Percentiles rank a stretch among this genome's conserved stretches.
Evolutionary conservation across 371 early-diverging fungal species (phyloP).

Genomic region (Mucor sp.): DNA sequence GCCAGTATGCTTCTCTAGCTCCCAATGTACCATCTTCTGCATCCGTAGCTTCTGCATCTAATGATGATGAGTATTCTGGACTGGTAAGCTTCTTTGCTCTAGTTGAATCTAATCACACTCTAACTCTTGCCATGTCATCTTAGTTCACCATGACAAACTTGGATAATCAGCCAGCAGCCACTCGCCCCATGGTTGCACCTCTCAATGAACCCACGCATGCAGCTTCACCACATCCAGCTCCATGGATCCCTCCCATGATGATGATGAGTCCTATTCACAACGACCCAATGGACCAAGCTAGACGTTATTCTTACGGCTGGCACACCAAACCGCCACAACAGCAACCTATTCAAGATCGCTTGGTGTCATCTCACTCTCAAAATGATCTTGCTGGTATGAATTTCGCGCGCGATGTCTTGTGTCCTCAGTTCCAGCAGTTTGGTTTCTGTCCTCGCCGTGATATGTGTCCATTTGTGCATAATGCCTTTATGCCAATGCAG

Average conservation of each 20-base stretch:
- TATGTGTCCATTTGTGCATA: constrained; percentile 11
- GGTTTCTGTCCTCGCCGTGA: constrained; percentile 9
- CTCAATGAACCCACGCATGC: not conserved
- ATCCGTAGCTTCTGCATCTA: not conserved
- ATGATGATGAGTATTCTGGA: constrained; percentile 11
- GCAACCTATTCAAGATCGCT: not conserved
- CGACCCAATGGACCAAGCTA: not conserved
- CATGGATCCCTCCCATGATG: constrained; percentile 5
- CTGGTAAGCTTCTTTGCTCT: not conserved
- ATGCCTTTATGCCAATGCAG: not conserved
- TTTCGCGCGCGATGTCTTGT: not conserved
- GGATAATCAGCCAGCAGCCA: not conserved
- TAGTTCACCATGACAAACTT: constrained; percentile 13
- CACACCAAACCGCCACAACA: not conserved
- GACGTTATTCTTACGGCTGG: constrained; percentile 13
- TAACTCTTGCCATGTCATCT: not conserved
- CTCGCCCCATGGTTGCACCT: not conserved
- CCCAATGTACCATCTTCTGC: not conserved
- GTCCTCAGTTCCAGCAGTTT: constrained; percentile 16
- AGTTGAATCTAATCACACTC: not conserved
- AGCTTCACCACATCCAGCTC: not conserved
- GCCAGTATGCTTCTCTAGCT: not conserved
- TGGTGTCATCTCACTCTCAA: not conserved
- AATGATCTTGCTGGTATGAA: not conserved
- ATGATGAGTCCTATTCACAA: not conserved